Conservation (phyloP, 75 land plant genomes). For the Picea glauca region DNA sequence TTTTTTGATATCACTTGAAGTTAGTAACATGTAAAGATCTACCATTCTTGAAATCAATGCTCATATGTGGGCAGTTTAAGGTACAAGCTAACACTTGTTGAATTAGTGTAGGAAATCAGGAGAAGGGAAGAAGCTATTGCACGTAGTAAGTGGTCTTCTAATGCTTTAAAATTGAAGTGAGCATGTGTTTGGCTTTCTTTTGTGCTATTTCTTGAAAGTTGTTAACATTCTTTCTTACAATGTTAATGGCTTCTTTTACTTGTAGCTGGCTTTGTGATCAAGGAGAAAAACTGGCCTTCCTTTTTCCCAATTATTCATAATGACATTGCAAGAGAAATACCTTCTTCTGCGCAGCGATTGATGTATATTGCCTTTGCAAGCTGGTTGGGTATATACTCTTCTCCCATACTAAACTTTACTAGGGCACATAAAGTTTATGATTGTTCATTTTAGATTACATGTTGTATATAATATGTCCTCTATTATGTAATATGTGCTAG, state of each 20-base stretch:
- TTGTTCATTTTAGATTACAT: background rate
- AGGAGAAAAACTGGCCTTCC: constrained; percentile 94
- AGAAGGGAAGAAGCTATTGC: constrained; percentile 89
- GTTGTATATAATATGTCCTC: background rate
- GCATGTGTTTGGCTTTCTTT: background rate
- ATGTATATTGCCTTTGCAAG: constrained; percentile 96
- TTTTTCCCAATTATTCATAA: constrained; percentile 94
- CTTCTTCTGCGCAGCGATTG: constrained; percentile 73
- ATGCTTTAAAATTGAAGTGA: background rate
- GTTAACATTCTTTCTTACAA: background rate
- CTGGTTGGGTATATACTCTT: constrained; percentile 77
- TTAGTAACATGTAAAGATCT: background rate
- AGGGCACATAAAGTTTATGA: background rate
- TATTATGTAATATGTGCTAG: no score
- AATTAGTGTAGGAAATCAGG: constrained; percentile 63
- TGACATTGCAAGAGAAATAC: constrained; percentile 90
- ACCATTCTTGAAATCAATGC: background rate
- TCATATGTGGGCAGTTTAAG: background rate
- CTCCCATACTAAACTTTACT: background rate
- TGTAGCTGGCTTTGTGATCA: constrained; percentile 75
- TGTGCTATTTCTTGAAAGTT: background rate
- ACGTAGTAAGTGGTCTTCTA: constrained; percentile 43
- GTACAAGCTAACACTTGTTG: background rate
- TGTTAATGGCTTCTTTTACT: background rate
- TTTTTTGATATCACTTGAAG: background rate